Evolutionary conservation across 2,329 filamentous ascomycete species (phyloP).

Genomic region (Aspergillus pseudonomiae): DNA sequence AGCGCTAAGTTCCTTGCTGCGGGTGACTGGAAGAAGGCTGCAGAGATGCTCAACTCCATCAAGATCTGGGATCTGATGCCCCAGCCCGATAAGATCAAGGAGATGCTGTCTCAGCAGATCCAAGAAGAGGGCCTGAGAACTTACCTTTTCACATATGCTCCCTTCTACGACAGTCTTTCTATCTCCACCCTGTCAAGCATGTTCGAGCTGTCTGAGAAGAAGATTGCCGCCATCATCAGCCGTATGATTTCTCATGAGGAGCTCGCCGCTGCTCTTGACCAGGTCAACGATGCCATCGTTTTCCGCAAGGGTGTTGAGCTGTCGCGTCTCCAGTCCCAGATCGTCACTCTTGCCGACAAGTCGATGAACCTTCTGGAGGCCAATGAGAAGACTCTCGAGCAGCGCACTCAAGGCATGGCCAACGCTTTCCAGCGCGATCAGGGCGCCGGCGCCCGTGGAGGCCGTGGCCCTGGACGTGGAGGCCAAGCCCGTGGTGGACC

Average conservation of each 20-base stretch:
- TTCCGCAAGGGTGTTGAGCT: conserved; percentile 99
- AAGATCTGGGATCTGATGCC: conserved; percentile 99
- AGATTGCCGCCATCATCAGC: conserved; percentile 92
- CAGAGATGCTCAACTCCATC: conserved; percentile 90
- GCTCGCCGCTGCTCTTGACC: conserved; percentile 91
- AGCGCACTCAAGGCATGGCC: conserved; percentile 91
- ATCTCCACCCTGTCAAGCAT: conserved; percentile 82
- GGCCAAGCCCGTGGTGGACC: conserved; percentile 43
- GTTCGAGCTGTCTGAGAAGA: conserved; percentile 91
- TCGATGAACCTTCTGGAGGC: conserved; percentile 93
- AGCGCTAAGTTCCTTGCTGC: conserved; percentile 94
- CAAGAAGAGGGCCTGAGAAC: conserved; percentile 98
- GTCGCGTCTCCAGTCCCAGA: conserved; percentile 90
- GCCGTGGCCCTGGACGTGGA: conserved; percentile 54
- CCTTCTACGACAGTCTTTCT: conserved; percentile 96
- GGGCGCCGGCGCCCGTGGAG: conserved; percentile 70
- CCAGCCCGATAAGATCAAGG: conserved; percentile 88
- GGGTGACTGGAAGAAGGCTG: conserved; percentile 98
- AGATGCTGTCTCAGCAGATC: conserved; percentile 96
- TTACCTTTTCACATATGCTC: conserved; percentile 98
- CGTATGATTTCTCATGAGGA: conserved; percentile 99
- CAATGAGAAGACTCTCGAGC: conserved; percentile 96
- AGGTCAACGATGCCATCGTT: conserved; percentile 95
- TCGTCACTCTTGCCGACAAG: conserved; percentile 93
- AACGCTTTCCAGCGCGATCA: conserved; percentile 95